Conservation (phyloP, 1,284 basidiomycete genomes). For the Naganishia albida region DNA sequence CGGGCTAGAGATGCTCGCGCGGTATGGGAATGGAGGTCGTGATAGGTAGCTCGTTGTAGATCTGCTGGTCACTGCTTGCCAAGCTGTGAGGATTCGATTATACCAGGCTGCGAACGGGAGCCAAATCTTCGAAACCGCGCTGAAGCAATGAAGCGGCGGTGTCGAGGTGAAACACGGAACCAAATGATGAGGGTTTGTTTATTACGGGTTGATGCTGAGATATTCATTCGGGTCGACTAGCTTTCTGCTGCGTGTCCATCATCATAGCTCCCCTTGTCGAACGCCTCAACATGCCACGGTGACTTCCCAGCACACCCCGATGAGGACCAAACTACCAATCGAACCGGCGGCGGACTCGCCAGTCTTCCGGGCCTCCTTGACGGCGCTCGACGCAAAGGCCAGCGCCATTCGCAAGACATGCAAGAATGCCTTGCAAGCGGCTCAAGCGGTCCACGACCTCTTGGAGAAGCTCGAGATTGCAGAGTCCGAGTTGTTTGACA, state of each 20-base stretch:
- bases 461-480: constrained; percentile 49
- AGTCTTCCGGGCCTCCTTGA: constrained; percentile 49
- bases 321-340: constrained; percentile 36
- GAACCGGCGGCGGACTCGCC: constrained; percentile 48
- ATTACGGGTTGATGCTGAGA: no score
- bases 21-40: constrained; percentile 42
- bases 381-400: constrained; percentile 47
- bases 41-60: background rate
- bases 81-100: no score
- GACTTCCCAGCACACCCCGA: background rate
- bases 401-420: constrained; percentile 45
- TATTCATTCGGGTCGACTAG: no score
- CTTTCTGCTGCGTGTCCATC: background rate
- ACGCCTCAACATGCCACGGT: background rate
- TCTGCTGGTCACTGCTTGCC: no score
- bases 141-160: no score
- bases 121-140: no score
- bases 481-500: constrained; percentile 47
- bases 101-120: no score
- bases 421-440: constrained; percentile 43
- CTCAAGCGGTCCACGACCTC: constrained; percentile 41
- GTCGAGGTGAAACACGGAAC: background rate
- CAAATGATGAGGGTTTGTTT: background rate
- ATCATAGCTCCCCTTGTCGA: background rate
- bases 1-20: constrained; percentile 59